Conservation (phyloP, 2,329 filamentous ascomycete species). For the Lojkania enalia region DNA sequence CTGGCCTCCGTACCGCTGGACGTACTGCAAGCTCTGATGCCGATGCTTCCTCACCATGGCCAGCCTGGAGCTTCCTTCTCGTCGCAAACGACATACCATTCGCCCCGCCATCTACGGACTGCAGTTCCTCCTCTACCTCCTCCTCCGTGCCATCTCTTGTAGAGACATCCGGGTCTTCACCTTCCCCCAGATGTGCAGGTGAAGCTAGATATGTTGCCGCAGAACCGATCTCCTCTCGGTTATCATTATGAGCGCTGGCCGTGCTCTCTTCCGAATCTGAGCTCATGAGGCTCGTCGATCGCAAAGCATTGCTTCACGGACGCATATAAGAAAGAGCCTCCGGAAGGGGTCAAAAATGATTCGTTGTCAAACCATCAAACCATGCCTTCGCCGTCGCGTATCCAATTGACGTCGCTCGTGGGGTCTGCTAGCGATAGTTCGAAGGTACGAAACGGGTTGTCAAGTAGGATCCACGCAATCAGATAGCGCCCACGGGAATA, state of each 20-base stretch:
- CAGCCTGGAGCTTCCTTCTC: constrained; percentile 25
- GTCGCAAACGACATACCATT: constrained; percentile 40
- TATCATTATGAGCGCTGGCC: constrained; percentile 62
- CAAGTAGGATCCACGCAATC: constrained; percentile 4
- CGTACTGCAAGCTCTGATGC: constrained; percentile 25
- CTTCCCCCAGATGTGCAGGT: constrained; percentile 54
- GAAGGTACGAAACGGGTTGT: constrained; percentile 12
- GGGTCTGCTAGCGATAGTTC: constrained; percentile 14
- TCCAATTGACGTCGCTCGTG: constrained; percentile 13
- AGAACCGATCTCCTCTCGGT: constrained; percentile 49
- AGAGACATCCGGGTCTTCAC: constrained; percentile 9
- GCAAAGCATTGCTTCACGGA: constrained; percentile 57
- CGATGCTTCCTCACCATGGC: constrained; percentile 26
- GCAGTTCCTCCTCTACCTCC: constrained; percentile 25
- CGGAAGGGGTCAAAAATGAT: neutral
- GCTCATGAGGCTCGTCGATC: constrained; percentile 65
- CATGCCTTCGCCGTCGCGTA: constrained; percentile 9
- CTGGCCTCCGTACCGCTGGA: constrained; percentile 33
- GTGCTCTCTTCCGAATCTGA: constrained; percentile 66
- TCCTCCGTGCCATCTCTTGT: constrained; percentile 23
- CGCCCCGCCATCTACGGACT: constrained; percentile 22
- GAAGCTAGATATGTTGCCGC: constrained; percentile 59
- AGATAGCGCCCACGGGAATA: too few species aligned
- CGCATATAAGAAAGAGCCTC: constrained; percentile 16
- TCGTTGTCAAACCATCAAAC: constrained; percentile 2